Evolutionary conservation across 495 filamentous ascomycete genomes (phyloP).

Genomic region (Penicillium goetzii): DNA sequence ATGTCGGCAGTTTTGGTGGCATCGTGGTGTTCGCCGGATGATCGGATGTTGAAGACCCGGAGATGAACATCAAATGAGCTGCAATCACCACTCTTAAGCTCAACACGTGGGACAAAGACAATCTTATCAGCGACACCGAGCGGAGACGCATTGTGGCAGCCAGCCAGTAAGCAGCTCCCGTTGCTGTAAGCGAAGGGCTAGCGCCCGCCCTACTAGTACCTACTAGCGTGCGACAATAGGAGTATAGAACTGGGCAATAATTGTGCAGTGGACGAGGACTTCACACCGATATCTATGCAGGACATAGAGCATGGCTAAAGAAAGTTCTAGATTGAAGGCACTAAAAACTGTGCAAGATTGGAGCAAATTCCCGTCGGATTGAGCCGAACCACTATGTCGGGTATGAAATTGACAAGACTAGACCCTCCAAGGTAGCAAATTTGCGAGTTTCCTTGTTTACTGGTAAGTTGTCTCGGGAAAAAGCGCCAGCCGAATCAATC

Average conservation of each 20-base stretch:
- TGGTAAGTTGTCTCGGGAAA: neutral
- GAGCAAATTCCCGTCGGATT: neutral
- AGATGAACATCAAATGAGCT: conserved; percentile 6
- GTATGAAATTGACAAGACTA: no score
- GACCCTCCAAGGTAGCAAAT: no score
- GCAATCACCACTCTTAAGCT: conserved; percentile 13
- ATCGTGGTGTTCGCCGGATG: neutral
- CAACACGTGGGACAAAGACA: conserved; percentile 12
- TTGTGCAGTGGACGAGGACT: neutral
- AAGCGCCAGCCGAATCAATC: neutral
- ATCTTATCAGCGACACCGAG: conserved; percentile 16
- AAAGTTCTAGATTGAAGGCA: neutral
- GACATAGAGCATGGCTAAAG: neutral
- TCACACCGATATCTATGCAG: neutral
- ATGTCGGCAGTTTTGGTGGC: neutral
- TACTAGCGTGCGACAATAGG: neutral
- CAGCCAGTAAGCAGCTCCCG: conserved; percentile 5
- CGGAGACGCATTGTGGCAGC: neutral
- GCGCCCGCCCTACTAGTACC: conserved; percentile 7
- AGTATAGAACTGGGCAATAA: neutral
- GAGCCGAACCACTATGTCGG: neutral
- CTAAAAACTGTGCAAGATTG: neutral
- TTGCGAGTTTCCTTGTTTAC: no score
- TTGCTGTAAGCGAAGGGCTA: conserved; percentile 20
- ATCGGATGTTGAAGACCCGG: neutral